Evolutionary conservation across 2,329 filamentous ascomycete species (phyloP).

Genomic region (Zymoseptoria crescenta): DNA sequence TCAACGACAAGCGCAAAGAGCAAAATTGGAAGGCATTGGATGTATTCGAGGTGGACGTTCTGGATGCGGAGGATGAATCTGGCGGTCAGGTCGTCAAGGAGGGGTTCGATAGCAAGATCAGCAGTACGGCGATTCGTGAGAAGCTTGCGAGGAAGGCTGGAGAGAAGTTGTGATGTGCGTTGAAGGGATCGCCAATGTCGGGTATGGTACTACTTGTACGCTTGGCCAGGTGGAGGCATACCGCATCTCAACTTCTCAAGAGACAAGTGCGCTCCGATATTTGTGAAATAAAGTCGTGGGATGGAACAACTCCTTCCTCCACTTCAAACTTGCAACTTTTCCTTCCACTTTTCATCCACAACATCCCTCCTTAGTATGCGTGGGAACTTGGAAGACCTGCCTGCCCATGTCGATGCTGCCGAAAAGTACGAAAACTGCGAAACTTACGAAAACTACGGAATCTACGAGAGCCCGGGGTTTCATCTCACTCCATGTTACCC

Average conservation of each 20-base stretch:
- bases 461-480: not conserved
- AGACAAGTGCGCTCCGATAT: not conserved
- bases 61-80: slow-evolving; percentile 53
- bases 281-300: not conserved
- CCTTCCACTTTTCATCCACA: not conserved
- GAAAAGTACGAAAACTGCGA: not conserved
- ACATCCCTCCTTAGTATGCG: not conserved
- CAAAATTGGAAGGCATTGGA: slow-evolving; percentile 69
- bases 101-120: slow-evolving; percentile 75
- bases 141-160: slow-evolving; percentile 21
- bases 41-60: slow-evolving; percentile 81
- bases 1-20: slow-evolving; percentile 73
- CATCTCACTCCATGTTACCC: not conserved
- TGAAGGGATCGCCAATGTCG: not conserved
- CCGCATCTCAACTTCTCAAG: too few relatives aligned
- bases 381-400: too few relatives aligned
- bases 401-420: not conserved
- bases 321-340: not conserved
- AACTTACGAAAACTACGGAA: not conserved
- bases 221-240: not conserved
- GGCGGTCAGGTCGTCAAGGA: slow-evolving; percentile 36
- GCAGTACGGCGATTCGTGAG: slow-evolving; percentile 69
- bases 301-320: not conserved
- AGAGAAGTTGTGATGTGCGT: slow-evolving; percentile 9
- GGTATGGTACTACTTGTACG: not conserved